Evolutionary conservation across 345 rosid genomes (phyloP).

Genomic region (Eucalyptus sideroxylon): DNA sequence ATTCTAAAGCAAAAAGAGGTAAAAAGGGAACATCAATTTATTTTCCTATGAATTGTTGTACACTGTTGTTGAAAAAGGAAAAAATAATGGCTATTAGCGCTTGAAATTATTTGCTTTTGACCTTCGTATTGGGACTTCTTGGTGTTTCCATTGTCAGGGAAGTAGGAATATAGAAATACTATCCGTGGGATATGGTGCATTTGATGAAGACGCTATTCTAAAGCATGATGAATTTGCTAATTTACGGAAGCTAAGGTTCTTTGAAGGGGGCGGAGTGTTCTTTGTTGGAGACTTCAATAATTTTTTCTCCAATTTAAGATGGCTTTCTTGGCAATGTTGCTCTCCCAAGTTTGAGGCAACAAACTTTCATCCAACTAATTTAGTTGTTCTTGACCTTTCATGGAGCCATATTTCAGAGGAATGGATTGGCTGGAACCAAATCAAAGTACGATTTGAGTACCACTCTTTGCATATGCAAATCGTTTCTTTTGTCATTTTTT

Average conservation of each 20-base stretch:
- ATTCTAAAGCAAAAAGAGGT: no score
- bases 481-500: rapidly evolving
- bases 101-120: no score
- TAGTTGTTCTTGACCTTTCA: neutral
- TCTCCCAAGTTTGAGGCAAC: neutral
- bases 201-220: no score
- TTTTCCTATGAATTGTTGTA: no score
- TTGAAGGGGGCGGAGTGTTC: no score
- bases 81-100: no score
- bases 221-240: rapidly evolving
- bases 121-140: no score
- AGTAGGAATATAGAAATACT: no score
- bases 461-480: rapidly evolving
- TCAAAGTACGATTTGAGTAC: rapidly evolving
- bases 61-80: rapidly evolving
- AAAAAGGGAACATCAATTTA: rapidly evolving
- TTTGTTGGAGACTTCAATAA: no score
- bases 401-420: rapidly evolving
- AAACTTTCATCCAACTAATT: neutral
- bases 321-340: neutral
- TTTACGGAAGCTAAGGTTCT: neutral
- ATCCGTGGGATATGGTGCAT: rapidly evolving
- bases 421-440: neutral
- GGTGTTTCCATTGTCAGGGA: no score
- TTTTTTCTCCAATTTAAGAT: no score